A percentile compares a stretch with the other conserved stretches of the same genome.
These are phyloP conservation scores for Protea cynaroides DNA, from an alignment of 164 flowering plant species.

Conservation along the genomic window DNA sequence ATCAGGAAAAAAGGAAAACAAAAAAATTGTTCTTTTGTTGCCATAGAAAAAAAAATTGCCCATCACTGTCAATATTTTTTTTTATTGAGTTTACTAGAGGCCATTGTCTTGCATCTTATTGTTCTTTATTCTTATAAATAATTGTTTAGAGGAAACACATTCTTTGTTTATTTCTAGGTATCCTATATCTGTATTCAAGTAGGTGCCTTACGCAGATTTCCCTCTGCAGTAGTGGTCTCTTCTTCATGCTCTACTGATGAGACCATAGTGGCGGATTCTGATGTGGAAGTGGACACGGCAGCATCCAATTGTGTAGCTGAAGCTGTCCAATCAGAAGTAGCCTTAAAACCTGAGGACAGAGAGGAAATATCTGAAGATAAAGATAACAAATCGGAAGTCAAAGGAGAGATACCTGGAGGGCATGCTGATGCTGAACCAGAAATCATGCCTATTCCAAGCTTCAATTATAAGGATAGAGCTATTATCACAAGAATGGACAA, in stretches of 20 bases:
- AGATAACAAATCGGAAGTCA: conserved; percentile 13
- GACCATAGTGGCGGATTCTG: conserved; percentile 93
- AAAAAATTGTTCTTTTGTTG: too few species aligned
- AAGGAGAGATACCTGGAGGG: conserved; percentile 14
- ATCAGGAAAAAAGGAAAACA: too few species aligned
- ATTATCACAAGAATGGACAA: conserved; percentile 17
- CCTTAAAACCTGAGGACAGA: conserved; percentile 19
- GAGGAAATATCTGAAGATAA: conserved; percentile 2
- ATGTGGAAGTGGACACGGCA: conserved; percentile 60
- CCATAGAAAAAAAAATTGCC: too few species aligned
- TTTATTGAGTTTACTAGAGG: too few species aligned
- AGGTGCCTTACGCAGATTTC: neutral
- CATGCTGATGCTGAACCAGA: conserved; percentile 12
- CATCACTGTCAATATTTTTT: too few species aligned
- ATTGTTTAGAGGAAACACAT: too few species aligned
- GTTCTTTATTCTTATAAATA: too few species aligned
- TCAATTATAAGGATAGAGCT: conserved; percentile 10
- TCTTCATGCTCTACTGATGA: conserved; percentile 91
- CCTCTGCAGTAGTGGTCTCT: conserved; percentile 54
- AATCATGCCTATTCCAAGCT: conserved; percentile 7
- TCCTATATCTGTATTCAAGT: neutral
- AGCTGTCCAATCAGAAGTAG: conserved; percentile 14
- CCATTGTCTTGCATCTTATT: too few species aligned
- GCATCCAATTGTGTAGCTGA: conserved; percentile 26
- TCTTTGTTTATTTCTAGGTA: neutral